A percentile compares a stretch with the other conserved stretches of the same genome.
phyloP scores from a whole-genome alignment of 2,329 filamentous ascomycete species.

The Pseudocercospora macadamiae region DNA sequence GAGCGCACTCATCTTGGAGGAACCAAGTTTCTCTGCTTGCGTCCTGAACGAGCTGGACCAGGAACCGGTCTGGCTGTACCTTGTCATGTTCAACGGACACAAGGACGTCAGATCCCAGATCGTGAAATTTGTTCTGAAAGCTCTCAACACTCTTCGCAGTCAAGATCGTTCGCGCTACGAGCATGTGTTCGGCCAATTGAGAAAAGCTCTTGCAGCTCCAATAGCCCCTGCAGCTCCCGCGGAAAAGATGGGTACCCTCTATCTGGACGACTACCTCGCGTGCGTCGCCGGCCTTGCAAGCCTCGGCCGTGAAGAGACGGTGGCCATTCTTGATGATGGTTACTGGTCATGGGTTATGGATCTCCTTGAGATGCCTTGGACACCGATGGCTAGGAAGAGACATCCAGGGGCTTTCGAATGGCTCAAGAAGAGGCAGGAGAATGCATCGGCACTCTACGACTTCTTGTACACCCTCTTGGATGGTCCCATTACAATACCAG shows the following conservation, averaged over 20 bases:
- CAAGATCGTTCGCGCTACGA: slow-evolving; percentile 16
- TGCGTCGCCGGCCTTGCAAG: slow-evolving; percentile 19
- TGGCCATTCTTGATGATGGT: slow-evolving; percentile 22
- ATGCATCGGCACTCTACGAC: slow-evolving; percentile 23
- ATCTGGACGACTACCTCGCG: slow-evolving; percentile 22
- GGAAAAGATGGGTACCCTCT: slow-evolving; percentile 5
- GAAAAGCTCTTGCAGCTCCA: slow-evolving; percentile 17
- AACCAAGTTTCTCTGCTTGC: slow-evolving; percentile 7
- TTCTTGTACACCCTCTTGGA: slow-evolving; percentile 21
- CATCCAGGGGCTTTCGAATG: slow-evolving; percentile 13
- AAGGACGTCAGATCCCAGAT: slow-evolving; percentile 12
- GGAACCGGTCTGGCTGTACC: slow-evolving; percentile 17
- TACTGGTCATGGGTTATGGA: slow-evolving; percentile 27
- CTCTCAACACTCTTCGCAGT: slow-evolving; percentile 17
- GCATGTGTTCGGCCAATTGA: slow-evolving; percentile 14
- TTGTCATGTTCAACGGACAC: slow-evolving; percentile 16
- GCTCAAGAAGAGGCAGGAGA: slow-evolving; percentile 3
- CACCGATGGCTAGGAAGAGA: slow-evolving; percentile 5
- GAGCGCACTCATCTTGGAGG: slow-evolving; percentile 11
- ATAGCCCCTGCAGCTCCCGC: slow-evolving; percentile 1
- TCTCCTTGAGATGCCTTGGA: slow-evolving; percentile 23
- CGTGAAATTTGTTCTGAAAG: slow-evolving; percentile 18
- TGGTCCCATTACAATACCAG: slow-evolving; percentile 4
- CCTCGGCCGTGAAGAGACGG: slow-evolving; percentile 22
- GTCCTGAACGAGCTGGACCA: slow-evolving; percentile 13